Base-by-base conservation (phyloP, 805 yeast genomes). In the Pichia nanzhaoensis region DNA sequence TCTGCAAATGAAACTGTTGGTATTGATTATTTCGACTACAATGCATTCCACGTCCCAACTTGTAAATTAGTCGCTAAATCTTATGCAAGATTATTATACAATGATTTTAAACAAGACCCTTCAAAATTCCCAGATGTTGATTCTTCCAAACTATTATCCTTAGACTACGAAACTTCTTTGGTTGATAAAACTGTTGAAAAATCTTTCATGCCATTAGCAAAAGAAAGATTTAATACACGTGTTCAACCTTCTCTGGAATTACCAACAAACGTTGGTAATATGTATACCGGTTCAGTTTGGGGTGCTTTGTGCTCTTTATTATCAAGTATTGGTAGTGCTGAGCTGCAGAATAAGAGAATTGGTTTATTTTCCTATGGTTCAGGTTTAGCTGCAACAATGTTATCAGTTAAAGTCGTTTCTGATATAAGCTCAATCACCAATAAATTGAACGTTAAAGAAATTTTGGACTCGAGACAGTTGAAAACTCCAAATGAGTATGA, bases 331-430 rank as follows among this genome's bases (percentile, higher is more conserved):
- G 90, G 87, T 37, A 74, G 77, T 45, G 93, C 82, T 38, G 69
- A 75, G 44, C 75, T 91, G 56, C 88, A 82, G 66, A 77, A 77
- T 57, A 87, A 89, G 74, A 80, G 96, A 67, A 74, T 93, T 60
- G 95, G 96, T 57, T 64, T 90, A 58, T 93, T 90, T 74, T 93
- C 99, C 18, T 93, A 93, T 67, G 99, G 99, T 55, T 91, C 98
- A 14, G 99, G 99, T 61, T 78, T 93, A 51, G 99, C 99, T 37
- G 76, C 98, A 16, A 79, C 96, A 34, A 71, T 93, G 67, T 85
- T 78, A 70, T 83, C 95, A 37, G 79, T 82, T 53, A 77, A 70
- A 51, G 86, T 93, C 51, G 77, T 73, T 52, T 96, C 95, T 48
- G 98, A 93, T 67, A 72, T 90, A 50, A 68, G 84, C 24, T 55